Conservation (phyloP, 2,329 filamentous ascomycete species). For the Leptodontidium sp. region DNA sequence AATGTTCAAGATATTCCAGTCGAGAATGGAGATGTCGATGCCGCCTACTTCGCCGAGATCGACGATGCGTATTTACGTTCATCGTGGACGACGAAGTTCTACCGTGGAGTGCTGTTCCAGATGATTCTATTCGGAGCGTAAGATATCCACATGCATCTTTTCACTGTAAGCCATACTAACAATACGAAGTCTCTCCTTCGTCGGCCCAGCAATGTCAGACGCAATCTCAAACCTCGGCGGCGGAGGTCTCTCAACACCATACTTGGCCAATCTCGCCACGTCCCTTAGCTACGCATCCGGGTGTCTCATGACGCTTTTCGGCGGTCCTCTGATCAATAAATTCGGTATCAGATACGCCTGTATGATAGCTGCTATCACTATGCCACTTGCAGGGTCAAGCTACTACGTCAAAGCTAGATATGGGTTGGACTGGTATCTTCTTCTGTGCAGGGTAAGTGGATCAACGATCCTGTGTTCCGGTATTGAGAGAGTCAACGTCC, state of each 20-base stretch:
- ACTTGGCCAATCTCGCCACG: slow-evolving; percentile 32
- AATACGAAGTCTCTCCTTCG: slow-evolving; percentile 29
- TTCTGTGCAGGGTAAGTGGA: slow-evolving; percentile 55
- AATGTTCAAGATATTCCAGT: no score
- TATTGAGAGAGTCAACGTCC: no score
- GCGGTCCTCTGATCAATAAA: slow-evolving; percentile 51
- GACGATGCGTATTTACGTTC: slow-evolving; percentile 6
- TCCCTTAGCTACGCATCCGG: slow-evolving; percentile 31
- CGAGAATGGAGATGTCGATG: no score
- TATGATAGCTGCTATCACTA: slow-evolving; percentile 47
- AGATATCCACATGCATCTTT: neutral
- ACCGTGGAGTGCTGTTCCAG: slow-evolving; percentile 7
- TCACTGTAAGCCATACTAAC: neutral
- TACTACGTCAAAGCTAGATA: slow-evolving; percentile 76
- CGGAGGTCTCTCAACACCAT: slow-evolving; percentile 32
- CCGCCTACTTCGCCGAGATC: neutral
- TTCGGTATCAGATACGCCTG: slow-evolving; percentile 50
- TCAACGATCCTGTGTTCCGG: no score
- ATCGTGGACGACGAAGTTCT: slow-evolving; percentile 8
- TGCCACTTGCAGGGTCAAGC: slow-evolving; percentile 56
- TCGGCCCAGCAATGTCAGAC: slow-evolving; percentile 36
- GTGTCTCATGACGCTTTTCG: slow-evolving; percentile 39
- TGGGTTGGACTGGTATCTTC: slow-evolving; percentile 70
- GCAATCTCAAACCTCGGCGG: slow-evolving; percentile 35
- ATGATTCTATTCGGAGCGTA: slow-evolving; percentile 19